Evolutionary conservation across 2,329 filamentous ascomycete genomes (phyloP), one percentile per base, ranked within the genome.

Genomic region (Tolypocladium sp.): DNA sequence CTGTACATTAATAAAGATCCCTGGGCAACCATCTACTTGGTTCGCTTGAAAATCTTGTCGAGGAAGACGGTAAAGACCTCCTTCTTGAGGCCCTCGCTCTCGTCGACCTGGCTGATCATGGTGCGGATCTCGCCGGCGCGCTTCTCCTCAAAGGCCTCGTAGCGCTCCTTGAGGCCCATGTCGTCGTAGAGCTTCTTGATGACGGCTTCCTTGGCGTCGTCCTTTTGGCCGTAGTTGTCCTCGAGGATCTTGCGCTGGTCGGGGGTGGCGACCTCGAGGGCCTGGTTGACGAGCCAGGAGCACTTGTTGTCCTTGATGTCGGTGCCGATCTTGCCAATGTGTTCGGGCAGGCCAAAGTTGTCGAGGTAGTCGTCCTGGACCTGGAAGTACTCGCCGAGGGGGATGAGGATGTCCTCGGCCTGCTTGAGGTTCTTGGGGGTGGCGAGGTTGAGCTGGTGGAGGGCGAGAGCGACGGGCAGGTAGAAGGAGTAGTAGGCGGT

Each of bases 261-360:
- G 1, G 91, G 86, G 2, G 83, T 92, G 64, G 85, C 89, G 63
- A 88, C 83, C 73, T 86, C 82, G 61, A 99, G 82, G 54, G 94
- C 94, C 77, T 96, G 88, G 83, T 99, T 99, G 76, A 99, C 84
- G 61, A 99, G 80, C 94, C 94, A 99, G 49, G 91, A 95, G 83
- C 94, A 99, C 84, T 99, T 99, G 85, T 99, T 99, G 79, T 99
- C 94, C 82, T 92, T 88, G 75, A 99, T 99, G 71, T 99, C 94
- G 61, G 94, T 99, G 65, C 94, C 94, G 65, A 97, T 96, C 85
- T 99, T 99, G 76, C 94, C 94, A 73, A 99, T 94, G 70, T 92
- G 85, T 69, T 91, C 86, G 44, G 94, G 92, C 67, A 93, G 87
- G 68, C 93, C 94, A 71, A 94, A 99, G 79, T 95, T 96, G 82